Conservation (phyloP, 257 asterid genomes). For the Haberlea rhodopensis region DNA sequence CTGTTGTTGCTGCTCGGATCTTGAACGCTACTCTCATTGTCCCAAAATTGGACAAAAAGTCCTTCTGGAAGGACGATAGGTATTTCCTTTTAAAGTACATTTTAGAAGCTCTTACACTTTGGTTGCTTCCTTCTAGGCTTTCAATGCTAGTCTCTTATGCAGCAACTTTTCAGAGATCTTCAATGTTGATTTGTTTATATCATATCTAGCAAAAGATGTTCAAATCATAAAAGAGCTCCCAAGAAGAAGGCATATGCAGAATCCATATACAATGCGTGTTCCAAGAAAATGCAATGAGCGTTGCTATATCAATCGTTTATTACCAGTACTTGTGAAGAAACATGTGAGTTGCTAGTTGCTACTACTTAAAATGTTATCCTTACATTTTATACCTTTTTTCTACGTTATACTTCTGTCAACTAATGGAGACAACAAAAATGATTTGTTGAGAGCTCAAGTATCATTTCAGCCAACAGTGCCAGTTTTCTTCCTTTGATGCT, state of each 20-base stretch:
- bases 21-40: conserved; percentile 92
- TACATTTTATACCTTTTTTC: neutral
- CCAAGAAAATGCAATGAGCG: conserved; percentile 90
- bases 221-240: conserved; percentile 78
- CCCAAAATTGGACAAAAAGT: conserved; percentile 82
- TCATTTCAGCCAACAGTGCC: neutral
- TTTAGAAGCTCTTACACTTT: conserved; percentile 9
- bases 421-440: conserved; percentile 11
- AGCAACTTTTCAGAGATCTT: conserved; percentile 94
- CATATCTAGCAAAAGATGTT: conserved; percentile 72
- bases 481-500: neutral
- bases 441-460: conserved; percentile 14
- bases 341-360: conserved; percentile 81
- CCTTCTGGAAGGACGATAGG: conserved; percentile 99
- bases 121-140: conserved; percentile 18
- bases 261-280: conserved; percentile 80
- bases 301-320: conserved; percentile 70
- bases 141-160: conserved; percentile 43
- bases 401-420: conserved; percentile 2
- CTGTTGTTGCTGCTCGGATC: conserved; percentile 98
- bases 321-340: conserved; percentile 76
- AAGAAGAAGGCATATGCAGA: conserved; percentile 71
- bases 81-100: conserved; percentile 26
- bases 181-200: conserved; percentile 75
- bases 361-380: conserved; percentile 1